A percentile compares a stretch with the other conserved stretches of the same genome.
Conservation (phyloP, 2,329 filamentous ascomycete species). For the Aspergillus nomiae region DNA sequence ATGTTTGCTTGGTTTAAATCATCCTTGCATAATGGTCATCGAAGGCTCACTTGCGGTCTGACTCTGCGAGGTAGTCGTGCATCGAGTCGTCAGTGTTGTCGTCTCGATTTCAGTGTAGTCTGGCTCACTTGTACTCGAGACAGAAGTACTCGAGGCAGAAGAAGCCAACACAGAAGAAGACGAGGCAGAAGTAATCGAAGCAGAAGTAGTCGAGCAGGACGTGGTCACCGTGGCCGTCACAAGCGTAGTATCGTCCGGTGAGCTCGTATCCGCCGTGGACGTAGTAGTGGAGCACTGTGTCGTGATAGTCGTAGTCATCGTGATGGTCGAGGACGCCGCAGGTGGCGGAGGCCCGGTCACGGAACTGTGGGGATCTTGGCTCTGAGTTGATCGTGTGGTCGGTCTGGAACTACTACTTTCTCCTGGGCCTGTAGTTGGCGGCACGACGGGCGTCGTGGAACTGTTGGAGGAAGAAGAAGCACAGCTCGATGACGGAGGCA, state of each 20-base stretch:
- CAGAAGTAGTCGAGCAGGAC: too few relatives aligned
- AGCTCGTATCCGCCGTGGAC: not conserved
- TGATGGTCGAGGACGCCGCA: not conserved
- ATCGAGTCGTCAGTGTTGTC: not conserved
- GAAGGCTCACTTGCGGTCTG: not conserved
- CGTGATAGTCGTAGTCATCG: not conserved
- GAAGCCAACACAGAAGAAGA: too few relatives aligned
- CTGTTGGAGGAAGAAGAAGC: too few relatives aligned
- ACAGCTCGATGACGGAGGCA: too few relatives aligned
- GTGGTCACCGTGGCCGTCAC: too few relatives aligned
- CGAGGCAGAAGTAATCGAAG: not conserved
- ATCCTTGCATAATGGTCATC: not conserved
- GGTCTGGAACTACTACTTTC: not conserved
- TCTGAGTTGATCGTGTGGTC: not conserved
- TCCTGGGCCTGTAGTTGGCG: not conserved
- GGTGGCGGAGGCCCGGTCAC: not conserved
- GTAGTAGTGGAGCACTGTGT: not conserved
- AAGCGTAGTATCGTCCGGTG: not conserved
- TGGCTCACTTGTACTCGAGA: not conserved
- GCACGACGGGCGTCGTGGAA: not conserved
- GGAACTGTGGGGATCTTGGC: not conserved
- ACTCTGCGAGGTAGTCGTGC: not conserved
- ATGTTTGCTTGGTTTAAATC: not conserved
- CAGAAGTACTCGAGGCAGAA: too few relatives aligned
- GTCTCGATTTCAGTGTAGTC: not conserved